Base-by-base conservation (phyloP, 148 eudicot genomes). In the Diospyros kaki region DNA sequence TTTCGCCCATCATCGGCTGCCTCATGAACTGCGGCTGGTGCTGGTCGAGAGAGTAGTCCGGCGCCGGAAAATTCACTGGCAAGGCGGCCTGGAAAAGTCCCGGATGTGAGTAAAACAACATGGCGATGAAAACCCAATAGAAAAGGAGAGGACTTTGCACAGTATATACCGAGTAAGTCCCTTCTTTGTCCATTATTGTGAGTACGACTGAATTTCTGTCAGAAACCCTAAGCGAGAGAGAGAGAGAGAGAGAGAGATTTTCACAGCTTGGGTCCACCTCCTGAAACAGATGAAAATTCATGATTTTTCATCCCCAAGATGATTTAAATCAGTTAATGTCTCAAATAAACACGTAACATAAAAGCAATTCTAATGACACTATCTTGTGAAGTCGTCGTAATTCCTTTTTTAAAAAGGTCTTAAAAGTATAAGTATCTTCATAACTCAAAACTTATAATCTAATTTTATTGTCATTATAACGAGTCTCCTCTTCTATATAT, bases 141-240 rank as follows among this genome's bases (percentile, higher is more conserved):
- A 41, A 70, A 58, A 59, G 63, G 58, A 17, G 18, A 28, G n/a
- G 28, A 28, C 10, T 58, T 71, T 69, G 64, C 69, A 64, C 51
- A 56, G 13, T 69, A 63, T 74, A 59, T 89, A 89, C 91, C 83
- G 78, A 41, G 77, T 75, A 91, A 48, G 81, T 84, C 45, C 82
- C 89, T 78, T 91, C 86, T 84, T 82, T 89, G 86, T 86, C 87
- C 91, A 89, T 82, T 79, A 73, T 78, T 74, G 44, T 72, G 64
- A 65, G 72, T 77, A 75, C 63, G 50, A 42, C 61, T 71, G 46
- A 50, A 17, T 64, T 66, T 87, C 71, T 64, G 71, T 76, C 64
- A 64, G 54, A 82, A 75, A 77, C 70, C 73, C 63, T 66, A 67
- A 66, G 66, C 56, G 48, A 7, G 64, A 74, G 73, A 28, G 58